These are phyloP conservation scores for Gossypium schwendimanii DNA, from an alignment of 441 rosid species.

Conservation along the genomic window DNA sequence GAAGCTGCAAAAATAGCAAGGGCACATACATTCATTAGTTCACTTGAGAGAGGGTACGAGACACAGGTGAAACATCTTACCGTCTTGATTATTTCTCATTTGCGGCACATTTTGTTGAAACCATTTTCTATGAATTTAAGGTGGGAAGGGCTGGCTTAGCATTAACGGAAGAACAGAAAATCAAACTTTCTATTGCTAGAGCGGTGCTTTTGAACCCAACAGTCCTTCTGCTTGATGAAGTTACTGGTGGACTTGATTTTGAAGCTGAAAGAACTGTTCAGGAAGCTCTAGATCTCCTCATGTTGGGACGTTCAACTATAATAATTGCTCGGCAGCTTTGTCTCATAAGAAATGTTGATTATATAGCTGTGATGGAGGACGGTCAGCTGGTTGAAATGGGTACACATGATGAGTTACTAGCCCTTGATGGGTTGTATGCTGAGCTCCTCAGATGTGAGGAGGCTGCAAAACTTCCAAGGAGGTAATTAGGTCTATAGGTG, in stretches of 20 bases:
- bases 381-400: constrained; percentile 99
- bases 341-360: constrained; percentile 92
- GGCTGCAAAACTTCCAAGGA: constrained; percentile 94
- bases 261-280: constrained; percentile 95
- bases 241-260: constrained; percentile 92
- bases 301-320: constrained; percentile 97
- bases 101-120: constrained; percentile 8
- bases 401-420: constrained; percentile 84
- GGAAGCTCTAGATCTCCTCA: constrained; percentile 84
- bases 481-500: constrained; percentile 38
- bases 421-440: constrained; percentile 75
- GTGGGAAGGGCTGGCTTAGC: constrained; percentile 86
- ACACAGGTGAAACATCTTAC: constrained; percentile 59
- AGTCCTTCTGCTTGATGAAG: constrained; percentile 95
- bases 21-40: constrained; percentile 93
- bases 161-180: constrained; percentile 91
- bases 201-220: constrained; percentile 90
- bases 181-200: constrained; percentile 92
- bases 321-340: constrained; percentile 92
- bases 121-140: constrained; percentile 34
- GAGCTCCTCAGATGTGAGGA: constrained; percentile 98
- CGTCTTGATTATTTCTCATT: constrained; percentile 5
- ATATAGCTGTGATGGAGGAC: constrained; percentile 98
- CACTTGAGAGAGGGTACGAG: constrained; percentile 86
- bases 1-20: constrained; percentile 99